A percentile compares a stretch with the other conserved stretches of the same genome.
These are phyloP conservation scores for Bipolaris gigantea DNA, from an alignment of 2,329 filamentous ascomycete species.

Conservation along the genomic window DNA sequence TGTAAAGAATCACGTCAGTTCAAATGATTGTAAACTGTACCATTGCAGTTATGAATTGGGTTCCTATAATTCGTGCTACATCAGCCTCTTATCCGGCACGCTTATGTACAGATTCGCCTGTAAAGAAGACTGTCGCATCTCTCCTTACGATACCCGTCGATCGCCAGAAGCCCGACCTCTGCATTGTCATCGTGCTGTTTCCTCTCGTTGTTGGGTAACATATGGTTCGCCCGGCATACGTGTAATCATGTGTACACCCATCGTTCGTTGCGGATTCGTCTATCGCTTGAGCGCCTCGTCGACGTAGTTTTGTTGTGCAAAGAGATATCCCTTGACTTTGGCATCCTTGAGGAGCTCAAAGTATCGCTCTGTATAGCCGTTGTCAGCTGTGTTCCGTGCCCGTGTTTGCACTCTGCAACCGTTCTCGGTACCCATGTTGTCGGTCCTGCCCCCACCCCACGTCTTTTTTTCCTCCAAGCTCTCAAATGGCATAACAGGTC, in stretches of 20 bases:
- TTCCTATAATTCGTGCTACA: conserved; percentile 7
- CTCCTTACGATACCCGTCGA: conserved; percentile 4
- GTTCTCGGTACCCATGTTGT: not conserved
- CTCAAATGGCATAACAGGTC: not conserved
- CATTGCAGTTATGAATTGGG: conserved; percentile 10
- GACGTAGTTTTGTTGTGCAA: conserved; percentile 77
- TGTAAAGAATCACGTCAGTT: conserved; percentile 4
- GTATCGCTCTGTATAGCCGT: conserved; percentile 66
- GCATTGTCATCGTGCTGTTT: conserved; percentile 9
- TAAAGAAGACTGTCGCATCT: conserved; percentile 18
- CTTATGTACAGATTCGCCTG: conserved; percentile 38
- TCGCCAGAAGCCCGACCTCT: conserved; percentile 14
- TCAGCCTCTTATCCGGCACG: conserved; percentile 21
- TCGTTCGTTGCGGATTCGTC: not conserved
- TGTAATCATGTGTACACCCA: conserved; percentile 2
- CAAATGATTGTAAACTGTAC: conserved; percentile 1
- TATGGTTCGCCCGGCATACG: not conserved
- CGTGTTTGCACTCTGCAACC: too few relatives aligned
- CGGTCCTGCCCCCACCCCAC: not conserved
- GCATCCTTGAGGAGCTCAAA: conserved; percentile 74
- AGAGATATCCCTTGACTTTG: conserved; percentile 77
- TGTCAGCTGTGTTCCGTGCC: conserved; percentile 24
- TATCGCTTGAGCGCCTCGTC: conserved; percentile 29
- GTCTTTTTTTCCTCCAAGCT: not conserved
- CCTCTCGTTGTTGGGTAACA: not conserved